Conservation (phyloP, 2,329 filamentous ascomycete species). For the Curvularia spicifera region DNA sequence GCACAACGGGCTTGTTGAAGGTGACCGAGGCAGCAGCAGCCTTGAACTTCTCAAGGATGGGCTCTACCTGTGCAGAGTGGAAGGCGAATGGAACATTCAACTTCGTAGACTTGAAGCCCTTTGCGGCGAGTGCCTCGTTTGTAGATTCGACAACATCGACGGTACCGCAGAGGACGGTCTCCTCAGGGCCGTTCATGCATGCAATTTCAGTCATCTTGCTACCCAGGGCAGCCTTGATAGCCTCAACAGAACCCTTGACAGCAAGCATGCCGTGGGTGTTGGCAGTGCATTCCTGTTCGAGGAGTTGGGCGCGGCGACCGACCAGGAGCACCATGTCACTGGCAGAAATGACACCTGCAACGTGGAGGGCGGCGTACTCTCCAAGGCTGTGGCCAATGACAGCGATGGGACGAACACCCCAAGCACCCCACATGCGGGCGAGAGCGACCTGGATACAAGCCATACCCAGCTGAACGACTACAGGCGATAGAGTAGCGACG, state of each 20-base stretch:
- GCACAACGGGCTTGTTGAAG: slow-evolving; percentile 65
- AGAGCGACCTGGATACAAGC: slow-evolving; percentile 61
- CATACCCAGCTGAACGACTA: slow-evolving; percentile 61
- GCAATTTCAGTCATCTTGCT: slow-evolving; percentile 62
- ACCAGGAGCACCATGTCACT: slow-evolving; percentile 76
- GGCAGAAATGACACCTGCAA: slow-evolving; percentile 72
- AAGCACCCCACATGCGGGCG: slow-evolving; percentile 60
- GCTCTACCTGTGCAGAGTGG: slow-evolving; percentile 70
- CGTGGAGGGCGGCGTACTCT: slow-evolving; percentile 75
- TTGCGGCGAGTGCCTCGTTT: slow-evolving; percentile 56
- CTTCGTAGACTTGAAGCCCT: slow-evolving; percentile 66
- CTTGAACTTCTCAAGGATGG: slow-evolving; percentile 67
- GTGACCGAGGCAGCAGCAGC: slow-evolving; percentile 59
- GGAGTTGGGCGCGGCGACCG: slow-evolving; percentile 69
- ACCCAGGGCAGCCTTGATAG: slow-evolving; percentile 61
- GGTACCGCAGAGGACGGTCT: slow-evolving; percentile 74
- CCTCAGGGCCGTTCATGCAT: slow-evolving; percentile 77
- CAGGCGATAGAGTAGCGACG: slow-evolving; percentile 57
- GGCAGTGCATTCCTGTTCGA: slow-evolving; percentile 68
- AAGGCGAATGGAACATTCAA: slow-evolving; percentile 72
- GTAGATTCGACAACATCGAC: slow-evolving; percentile 65
- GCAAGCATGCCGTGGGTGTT: slow-evolving; percentile 72
- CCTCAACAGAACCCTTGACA: slow-evolving; percentile 59
- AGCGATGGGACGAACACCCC: slow-evolving; percentile 60
- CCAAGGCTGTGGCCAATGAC: slow-evolving; percentile 68